Evolutionary conservation across 768 basidiomycete genomes (phyloP), one percentile per base, ranked within the genome.

Genomic region (Lyophyllum semitale): DNA sequence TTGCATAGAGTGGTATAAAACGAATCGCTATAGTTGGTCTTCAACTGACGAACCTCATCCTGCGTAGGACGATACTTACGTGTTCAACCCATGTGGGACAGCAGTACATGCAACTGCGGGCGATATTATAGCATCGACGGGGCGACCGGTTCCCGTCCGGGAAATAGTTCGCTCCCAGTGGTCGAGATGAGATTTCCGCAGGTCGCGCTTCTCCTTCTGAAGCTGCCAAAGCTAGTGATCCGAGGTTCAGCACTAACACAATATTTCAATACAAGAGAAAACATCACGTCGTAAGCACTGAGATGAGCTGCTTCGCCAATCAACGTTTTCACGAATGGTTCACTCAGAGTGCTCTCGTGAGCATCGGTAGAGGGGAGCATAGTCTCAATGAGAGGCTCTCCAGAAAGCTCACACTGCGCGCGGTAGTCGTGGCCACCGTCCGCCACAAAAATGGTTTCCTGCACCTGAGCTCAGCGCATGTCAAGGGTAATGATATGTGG

Each of bases 101-200:
- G 88, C 85, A 1, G 81, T 74, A 63, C 77, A 84, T 3, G 87
- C 79, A 7, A 83, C 81, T 0, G 74, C 80, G 8, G 90, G 85
- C 1, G 78, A 77, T 22, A 91, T 85, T 53, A 92, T 84, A 1
- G 87, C 88, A 61, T 91, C 90, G 25, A 91, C 77, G 4, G 88
- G 86, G 0, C 89, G 74, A 0, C 84, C 85, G 1, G 87, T 90
- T 0, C 80, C 81, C 0, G 88, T 90, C 4, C 58, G 59, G 3
- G 52, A 57, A 0, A 68, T 68, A 0, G 87, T 86, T 8, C 64
- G 72, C 46, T 83, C 77, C 88, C 88, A 89, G 35, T 82, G 75
- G 53, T 84, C 81, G 23, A 89, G 70, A 62, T 89, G 83, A 32
- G 78, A 75, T 55, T 83, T 77, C n/a, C 86, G 78, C 43, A 86